phyloP scores from a whole-genome alignment of 2,329 filamentous ascomycete genomes.

The Calonectria hongkongensis region DNA sequence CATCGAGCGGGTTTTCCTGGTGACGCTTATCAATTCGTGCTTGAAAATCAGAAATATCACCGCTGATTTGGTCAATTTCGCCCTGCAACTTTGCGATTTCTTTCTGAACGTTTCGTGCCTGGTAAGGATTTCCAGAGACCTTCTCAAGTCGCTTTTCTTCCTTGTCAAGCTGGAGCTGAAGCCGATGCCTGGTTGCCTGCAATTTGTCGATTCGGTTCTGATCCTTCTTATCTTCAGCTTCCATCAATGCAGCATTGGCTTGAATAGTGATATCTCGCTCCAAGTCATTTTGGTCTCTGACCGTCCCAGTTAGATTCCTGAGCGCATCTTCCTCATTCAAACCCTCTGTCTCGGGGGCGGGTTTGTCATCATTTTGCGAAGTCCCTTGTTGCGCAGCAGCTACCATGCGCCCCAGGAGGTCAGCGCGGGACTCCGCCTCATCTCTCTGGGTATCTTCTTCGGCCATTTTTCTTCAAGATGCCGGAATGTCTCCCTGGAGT shows the following conservation, averaged over 20 bases:
- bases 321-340: slow-evolving; percentile 77
- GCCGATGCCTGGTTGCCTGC: slow-evolving; percentile 72
- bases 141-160: slow-evolving; percentile 68
- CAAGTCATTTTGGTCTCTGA: slow-evolving; percentile 91
- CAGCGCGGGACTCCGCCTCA: slow-evolving; percentile 51
- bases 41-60: slow-evolving; percentile 87
- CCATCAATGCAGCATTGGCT: slow-evolving; percentile 75
- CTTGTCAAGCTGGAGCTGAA: slow-evolving; percentile 79
- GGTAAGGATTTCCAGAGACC: slow-evolving; percentile 66
- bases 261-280: slow-evolving; percentile 87
- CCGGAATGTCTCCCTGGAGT: background rate
- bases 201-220: slow-evolving; percentile 77
- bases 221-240: slow-evolving; percentile 78
- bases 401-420: slow-evolving; percentile 56
- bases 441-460: slow-evolving; percentile 49
- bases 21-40: slow-evolving; percentile 86
- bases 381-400: slow-evolving; percentile 56
- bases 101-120: slow-evolving; percentile 75
- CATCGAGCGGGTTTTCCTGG: slow-evolving; percentile 68
- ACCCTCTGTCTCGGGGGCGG: slow-evolving; percentile 47
- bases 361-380: slow-evolving; percentile 36
- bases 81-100: slow-evolving; percentile 80
- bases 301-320: slow-evolving; percentile 78
- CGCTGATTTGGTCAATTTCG: slow-evolving; percentile 78
- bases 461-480: slow-evolving; percentile 53